A percentile compares a stretch with the other conserved stretches of the same genome.
Conservation (phyloP, 2,329 filamentous ascomycete genomes). For the Paramyrothecium roridum region DNA sequence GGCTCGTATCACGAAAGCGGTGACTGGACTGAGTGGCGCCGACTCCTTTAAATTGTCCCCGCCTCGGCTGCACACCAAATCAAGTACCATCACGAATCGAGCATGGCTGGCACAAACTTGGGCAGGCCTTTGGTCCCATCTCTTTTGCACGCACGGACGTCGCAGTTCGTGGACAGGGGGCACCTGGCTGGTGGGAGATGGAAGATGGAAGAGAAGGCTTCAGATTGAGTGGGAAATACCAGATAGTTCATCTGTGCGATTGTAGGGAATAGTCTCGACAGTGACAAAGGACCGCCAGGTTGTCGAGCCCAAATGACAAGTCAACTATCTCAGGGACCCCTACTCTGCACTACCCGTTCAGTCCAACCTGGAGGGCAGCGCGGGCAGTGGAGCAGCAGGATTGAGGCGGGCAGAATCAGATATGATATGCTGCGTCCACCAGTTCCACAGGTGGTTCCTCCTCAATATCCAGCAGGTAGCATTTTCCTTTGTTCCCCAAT, state of each 20-base stretch:
- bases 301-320: neutral
- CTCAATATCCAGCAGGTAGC: no score
- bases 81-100: neutral
- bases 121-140: neutral
- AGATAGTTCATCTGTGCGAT: neutral
- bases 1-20: neutral
- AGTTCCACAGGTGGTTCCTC: no score
- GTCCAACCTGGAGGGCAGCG: no score
- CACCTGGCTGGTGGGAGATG: neutral
- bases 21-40: neutral
- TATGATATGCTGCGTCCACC: no score
- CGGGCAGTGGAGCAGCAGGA: no score
- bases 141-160: neutral
- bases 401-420: no score
- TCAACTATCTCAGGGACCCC: neutral
- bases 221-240: conserved; percentile 5
- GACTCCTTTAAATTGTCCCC: neutral
- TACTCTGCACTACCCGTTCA: no score
- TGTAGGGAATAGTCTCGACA: conserved; percentile 6
- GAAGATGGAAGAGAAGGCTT: no score
- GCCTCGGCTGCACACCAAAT: neutral
- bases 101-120: neutral
- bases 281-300: conserved; percentile 4
- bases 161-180: neutral
- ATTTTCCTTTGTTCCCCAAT: no score